Base-by-base conservation (phyloP, 805 yeast genomes). In the Jamesozyma lodderae region DNA sequence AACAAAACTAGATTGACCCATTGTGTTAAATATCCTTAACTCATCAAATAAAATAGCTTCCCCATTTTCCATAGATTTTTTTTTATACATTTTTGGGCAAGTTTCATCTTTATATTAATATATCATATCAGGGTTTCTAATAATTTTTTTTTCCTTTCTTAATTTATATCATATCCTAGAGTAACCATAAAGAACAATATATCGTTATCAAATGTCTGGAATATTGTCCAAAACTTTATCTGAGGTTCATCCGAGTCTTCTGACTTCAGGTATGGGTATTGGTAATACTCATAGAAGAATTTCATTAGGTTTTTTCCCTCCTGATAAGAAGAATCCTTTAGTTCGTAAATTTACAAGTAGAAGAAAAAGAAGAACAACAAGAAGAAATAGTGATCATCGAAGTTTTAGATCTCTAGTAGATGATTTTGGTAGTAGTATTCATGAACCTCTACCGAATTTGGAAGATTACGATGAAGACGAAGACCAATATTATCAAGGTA, bases 231-330 rank as follows among this genome's bases (percentile, higher is more conserved):
- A 54, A 42, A 51, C 58, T 5, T 36, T 59, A n/a, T 50, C 62
- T n/a, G 59, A 59, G 31, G 53, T 63, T 13, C 65, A 63, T 29
- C 63, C 67, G n/a, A 55, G 55, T 13, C 53, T 64, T 25, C 52
- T 63, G 40, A 63, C 69, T 6, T 58, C 60, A 40, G 70, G 70
- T 34, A 59, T 64, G 49, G 70, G 70, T 40, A 62, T 66, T 34
- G 67, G 63, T 5, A 66, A 59, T 43, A 58, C 66, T 4, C 68
- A 63, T 34, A 47, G 69, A 41, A 60, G 64, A 38, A 54, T 64
- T 25, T 54, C 66, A 3, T 43, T 65, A 14, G 61, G 60, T 4
- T 65, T 67, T 42, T 52, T 64, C 4, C 65, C 66, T 5, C 68
- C 69, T 2, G 59, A 67, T 33, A 66, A 65, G 22, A 59, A 60